Percentiles rank a stretch among this genome's conserved stretches.
These are phyloP conservation scores for Pseudocercospora vitis DNA, from an alignment of 2,329 filamentous ascomycete genomes.

Conservation along the genomic window DNA sequence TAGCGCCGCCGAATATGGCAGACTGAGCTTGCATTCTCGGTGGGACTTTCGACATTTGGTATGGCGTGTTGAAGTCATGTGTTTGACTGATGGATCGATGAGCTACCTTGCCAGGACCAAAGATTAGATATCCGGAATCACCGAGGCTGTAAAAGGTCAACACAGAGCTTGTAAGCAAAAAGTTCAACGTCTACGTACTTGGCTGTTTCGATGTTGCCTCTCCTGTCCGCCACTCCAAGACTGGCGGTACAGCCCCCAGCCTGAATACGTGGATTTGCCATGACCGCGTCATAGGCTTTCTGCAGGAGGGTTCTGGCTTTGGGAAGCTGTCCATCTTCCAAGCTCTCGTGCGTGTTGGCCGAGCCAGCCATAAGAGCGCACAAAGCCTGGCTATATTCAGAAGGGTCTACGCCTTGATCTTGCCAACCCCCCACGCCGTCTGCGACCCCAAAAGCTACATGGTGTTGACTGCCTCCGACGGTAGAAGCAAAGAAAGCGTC, in stretches of 20 bases:
- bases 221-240: conserved; percentile 71
- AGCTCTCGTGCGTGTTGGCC: conserved; percentile 45
- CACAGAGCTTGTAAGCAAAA: not conserved
- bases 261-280: conserved; percentile 67
- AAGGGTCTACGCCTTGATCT: conserved; percentile 87
- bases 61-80: conserved; percentile 97
- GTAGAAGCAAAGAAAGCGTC: conserved; percentile 91
- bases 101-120: conserved; percentile 82
- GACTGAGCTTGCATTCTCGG: conserved; percentile 75
- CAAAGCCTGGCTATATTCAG: conserved; percentile 90
- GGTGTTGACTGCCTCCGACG: conserved; percentile 65
- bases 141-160: conserved; percentile 59
- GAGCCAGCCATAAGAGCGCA: conserved; percentile 82
- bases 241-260: conserved; percentile 92
- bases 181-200: conserved; percentile 54
- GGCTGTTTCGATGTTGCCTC: conserved; percentile 79
- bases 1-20: conserved; percentile 74
- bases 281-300: conserved; percentile 78
- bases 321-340: conserved; percentile 26
- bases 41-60: conserved; percentile 86
- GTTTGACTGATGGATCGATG: conserved; percentile 83
- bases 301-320: conserved; percentile 71
- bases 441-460: conserved; percentile 82
- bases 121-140: conserved; percentile 88
- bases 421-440: conserved; percentile 96